Base-by-base conservation (phyloP, 2,329 filamentous ascomycete genomes). In the Colletotrichum magnum region DNA sequence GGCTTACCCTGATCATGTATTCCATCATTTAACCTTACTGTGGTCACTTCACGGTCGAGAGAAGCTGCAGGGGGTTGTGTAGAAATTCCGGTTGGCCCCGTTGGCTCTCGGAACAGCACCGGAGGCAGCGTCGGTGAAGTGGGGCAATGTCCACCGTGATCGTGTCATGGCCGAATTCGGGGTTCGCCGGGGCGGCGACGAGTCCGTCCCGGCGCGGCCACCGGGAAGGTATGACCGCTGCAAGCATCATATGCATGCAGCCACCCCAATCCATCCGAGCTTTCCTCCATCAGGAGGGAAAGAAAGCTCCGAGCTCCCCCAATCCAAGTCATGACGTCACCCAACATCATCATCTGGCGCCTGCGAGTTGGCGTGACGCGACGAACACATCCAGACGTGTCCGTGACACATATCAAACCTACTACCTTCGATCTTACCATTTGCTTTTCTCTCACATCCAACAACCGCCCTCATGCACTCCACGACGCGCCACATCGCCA, bases 271-370 rank as follows among this genome's bases (percentile, higher is more conserved):
- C 16, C 41, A 43, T 43, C 15, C 41, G 41, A 43, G 13, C 41
- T 5, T 43, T n/a, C 13, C 13, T n/a, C 41, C 4, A 15, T 1
- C 13, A 1, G 4, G 9, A 36, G 32, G 32, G 32, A 36, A 36
- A 10, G 32, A 43, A 43, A 43, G 16, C 41, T 15, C 41, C 41
- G 13, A 6, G 41, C 41, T 6, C 6, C 41, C 41, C 41, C 41
- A 43, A 41, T 43, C 26, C 39, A 58, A 70, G 68, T 70, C 68
- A 64, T 70, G 68, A 70, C 68, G 68, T 70, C 68, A 70, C 56
- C 24, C 36, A 32, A 39, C 68, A 70, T 68, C 68, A 70, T 70
- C 39, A 28, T 39, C 51, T 18, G 43, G 36, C 62, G 32, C 47
- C 24, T 65, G 43, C 10, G 51, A 36, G 9, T 10, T 53, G 28